These are phyloP conservation scores for Barnettozyma pratensis DNA, from an alignment of 805 yeast genomes.

Conservation along the genomic window DNA sequence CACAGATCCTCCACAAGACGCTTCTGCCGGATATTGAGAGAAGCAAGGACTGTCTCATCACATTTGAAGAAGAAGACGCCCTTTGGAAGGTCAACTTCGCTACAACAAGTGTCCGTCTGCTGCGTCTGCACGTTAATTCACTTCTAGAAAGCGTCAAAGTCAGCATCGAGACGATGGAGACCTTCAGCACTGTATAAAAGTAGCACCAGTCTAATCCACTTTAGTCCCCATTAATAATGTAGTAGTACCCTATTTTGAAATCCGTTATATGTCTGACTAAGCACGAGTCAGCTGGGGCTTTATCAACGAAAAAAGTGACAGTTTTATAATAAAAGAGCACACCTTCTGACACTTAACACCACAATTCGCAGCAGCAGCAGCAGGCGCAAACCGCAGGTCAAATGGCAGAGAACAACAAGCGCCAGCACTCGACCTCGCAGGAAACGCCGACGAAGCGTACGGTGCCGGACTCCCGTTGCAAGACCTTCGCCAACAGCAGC, in stretches of 20 bases:
- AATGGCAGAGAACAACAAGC: slow-evolving; percentile 11
- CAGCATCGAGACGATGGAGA: slow-evolving; percentile 75
- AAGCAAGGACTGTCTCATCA: slow-evolving; percentile 54
- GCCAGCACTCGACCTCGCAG: slow-evolving; percentile 9
- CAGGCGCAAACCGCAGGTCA: not conserved
- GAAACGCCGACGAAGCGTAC: slow-evolving; percentile 10
- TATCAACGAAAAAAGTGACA: not conserved
- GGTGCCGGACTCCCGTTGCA: slow-evolving; percentile 9
- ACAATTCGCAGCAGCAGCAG: not conserved
- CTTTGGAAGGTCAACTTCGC: slow-evolving; percentile 43
- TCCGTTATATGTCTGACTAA: no score
- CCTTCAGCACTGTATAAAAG: slow-evolving; percentile 34
- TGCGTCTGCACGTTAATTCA: slow-evolving; percentile 81
- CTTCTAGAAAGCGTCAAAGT: slow-evolving; percentile 73
- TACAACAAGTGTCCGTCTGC: slow-evolving; percentile 66
- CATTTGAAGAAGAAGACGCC: slow-evolving; percentile 31
- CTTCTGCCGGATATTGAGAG: slow-evolving; percentile 41
- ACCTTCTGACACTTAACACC: not conserved
- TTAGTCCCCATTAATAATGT: no score
- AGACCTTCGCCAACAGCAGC: slow-evolving; percentile 7
- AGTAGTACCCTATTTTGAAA: no score
- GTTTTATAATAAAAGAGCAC: not conserved
- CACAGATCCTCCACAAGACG: slow-evolving; percentile 47
- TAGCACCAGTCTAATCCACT: not conserved
- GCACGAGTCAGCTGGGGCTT: not conserved